Conservation (phyloP, 768 basidiomycete species). For the Boletus pseudo-olivaceus region DNA sequence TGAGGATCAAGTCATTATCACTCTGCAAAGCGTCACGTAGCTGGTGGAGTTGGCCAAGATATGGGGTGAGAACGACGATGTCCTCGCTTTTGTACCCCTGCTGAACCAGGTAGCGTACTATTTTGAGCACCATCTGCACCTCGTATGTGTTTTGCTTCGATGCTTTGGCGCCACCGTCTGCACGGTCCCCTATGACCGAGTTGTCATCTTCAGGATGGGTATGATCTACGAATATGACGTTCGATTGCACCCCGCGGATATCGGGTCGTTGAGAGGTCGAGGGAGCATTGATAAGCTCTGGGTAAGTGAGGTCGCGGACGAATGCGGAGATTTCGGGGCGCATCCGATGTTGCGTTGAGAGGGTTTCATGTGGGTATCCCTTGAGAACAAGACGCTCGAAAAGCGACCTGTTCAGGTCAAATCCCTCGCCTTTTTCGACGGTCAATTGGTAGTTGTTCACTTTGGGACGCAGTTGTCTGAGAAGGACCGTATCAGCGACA, state of each 20-base stretch:
- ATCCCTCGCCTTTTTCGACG: slow-evolving; percentile 67
- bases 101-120: slow-evolving; percentile 53
- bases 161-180: slow-evolving; percentile 42
- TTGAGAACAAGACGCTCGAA: slow-evolving; percentile 51
- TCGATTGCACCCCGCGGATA: slow-evolving; percentile 51
- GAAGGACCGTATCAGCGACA: not conserved
- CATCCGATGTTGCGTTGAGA: slow-evolving; percentile 54
- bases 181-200: slow-evolving; percentile 36
- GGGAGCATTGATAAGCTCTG: slow-evolving; percentile 55
- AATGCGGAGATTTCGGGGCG: slow-evolving; percentile 33
- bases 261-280: slow-evolving; percentile 46
- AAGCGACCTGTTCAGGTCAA: slow-evolving; percentile 56
- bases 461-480: slow-evolving; percentile 68
- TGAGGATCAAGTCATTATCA: slow-evolving; percentile 54
- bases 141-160: slow-evolving; percentile 64
- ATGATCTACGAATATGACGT: slow-evolving; percentile 62
- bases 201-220: slow-evolving; percentile 51
- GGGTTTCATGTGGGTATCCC: slow-evolving; percentile 56
- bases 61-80: slow-evolving; percentile 65
- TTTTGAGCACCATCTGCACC: slow-evolving; percentile 60
- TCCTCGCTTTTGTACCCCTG: slow-evolving; percentile 33
- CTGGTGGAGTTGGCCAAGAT: slow-evolving; percentile 57
- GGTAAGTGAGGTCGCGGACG: slow-evolving; percentile 64
- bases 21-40: slow-evolving; percentile 43
- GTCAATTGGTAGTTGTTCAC: slow-evolving; percentile 63